phyloP scores from a whole-genome alignment of 768 basidiomycete species.

The Lanmaoa pseudosensibilis region DNA sequence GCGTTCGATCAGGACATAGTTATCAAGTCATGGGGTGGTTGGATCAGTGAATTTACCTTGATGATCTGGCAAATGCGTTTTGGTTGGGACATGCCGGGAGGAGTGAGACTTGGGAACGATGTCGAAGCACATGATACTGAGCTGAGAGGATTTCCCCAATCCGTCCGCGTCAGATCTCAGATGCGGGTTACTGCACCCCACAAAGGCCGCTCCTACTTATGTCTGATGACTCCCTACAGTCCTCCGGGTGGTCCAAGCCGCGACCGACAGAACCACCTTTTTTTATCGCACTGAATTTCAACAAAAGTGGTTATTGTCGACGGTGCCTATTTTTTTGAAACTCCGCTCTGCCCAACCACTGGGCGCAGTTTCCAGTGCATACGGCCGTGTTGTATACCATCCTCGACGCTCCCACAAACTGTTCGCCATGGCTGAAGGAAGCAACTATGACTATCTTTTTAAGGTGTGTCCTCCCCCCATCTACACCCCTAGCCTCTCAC shows the following conservation, averaged over 20 bases:
- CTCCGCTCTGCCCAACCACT: slow-evolving; percentile 29
- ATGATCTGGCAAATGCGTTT: slow-evolving; percentile 75
- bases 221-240: too few species aligned
- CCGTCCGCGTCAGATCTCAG: too few species aligned
- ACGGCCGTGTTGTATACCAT: slow-evolving; percentile 12
- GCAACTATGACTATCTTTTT: slow-evolving; percentile 99
- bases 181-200: too few species aligned
- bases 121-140: not conserved
- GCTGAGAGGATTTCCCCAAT: not conserved
- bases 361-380: not conserved
- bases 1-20: too few species aligned
- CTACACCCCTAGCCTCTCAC: not conserved
- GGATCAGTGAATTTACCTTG: slow-evolving; percentile 42
- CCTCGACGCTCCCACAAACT: slow-evolving; percentile 1
- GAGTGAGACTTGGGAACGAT: not conserved
- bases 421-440: slow-evolving; percentile 77
- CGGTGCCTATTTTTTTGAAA: slow-evolving; percentile 21
- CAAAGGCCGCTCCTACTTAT: too few species aligned
- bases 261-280: too few species aligned
- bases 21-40: too few species aligned
- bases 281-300: too few species aligned
- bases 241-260: too few species aligned
- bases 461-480: slow-evolving; percentile 57
- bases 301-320: too few species aligned
- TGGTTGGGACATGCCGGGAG: slow-evolving; percentile 14